Evolutionary conservation across 305 asterid genomes (phyloP).

Genomic region (Nicotiana rustica): DNA sequence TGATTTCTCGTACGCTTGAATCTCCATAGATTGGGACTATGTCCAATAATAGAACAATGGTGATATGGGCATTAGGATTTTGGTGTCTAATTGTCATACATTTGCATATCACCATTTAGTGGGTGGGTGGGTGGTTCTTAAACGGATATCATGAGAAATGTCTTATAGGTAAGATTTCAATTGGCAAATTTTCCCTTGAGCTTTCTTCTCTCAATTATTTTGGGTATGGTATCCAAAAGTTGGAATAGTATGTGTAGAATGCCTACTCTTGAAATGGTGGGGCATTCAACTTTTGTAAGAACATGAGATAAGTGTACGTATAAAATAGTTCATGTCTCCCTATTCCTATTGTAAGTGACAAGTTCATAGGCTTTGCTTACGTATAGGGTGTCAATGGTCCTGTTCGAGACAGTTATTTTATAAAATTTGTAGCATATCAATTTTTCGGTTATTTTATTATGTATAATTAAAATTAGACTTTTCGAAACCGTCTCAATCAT

Average conservation of each 20-base stretch:
- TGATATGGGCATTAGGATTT: slow-evolving; percentile 32
- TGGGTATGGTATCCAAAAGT: slow-evolving; percentile 28
- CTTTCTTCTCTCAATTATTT: slow-evolving; percentile 38
- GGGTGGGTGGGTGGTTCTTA: not conserved
- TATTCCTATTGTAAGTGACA: not conserved
- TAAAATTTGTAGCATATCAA: no score
- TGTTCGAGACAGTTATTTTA: no score
- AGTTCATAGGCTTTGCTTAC: not conserved
- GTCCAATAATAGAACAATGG: slow-evolving; percentile 23
- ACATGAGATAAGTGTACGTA: not conserved
- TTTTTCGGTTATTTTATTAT: no score
- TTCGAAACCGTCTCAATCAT: no score
- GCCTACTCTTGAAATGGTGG: not conserved
- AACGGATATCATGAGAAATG: not conserved
- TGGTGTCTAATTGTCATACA: slow-evolving; percentile 39
- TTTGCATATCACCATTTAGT: not conserved
- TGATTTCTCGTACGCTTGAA: slow-evolving; percentile 41
- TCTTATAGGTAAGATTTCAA: not conserved
- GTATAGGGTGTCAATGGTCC: no score
- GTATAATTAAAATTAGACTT: no score
- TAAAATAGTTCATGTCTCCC: slow-evolving; percentile 12
- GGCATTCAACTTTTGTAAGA: not conserved
- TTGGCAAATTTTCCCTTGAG: slow-evolving; percentile 30
- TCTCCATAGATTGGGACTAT: slow-evolving; percentile 26
- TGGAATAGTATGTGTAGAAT: slow-evolving; percentile 19